A percentile compares a stretch with the other conserved stretches of the same genome.
Conservation (phyloP, 208 protist species). For the Trypanosomatidae sp. region DNA sequence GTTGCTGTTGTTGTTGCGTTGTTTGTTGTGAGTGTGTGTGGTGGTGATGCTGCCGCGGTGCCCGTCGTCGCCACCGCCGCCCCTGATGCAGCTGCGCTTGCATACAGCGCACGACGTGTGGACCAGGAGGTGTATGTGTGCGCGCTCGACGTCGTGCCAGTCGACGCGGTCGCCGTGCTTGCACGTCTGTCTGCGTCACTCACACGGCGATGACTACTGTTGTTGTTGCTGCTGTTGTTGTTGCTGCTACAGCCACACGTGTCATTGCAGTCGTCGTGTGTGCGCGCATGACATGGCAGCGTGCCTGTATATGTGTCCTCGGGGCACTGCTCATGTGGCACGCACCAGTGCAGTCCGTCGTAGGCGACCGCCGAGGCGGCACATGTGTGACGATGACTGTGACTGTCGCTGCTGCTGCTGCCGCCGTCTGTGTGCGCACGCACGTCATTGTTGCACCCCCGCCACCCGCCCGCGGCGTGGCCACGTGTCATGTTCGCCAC, state of each 20-base stretch:
- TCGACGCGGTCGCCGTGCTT: slow-evolving; percentile 3
- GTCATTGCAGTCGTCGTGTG: not conserved
- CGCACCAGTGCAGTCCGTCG: slow-evolving; percentile 48
- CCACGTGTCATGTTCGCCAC: not conserved
- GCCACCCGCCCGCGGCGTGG: not conserved
- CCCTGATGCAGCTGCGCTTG: too few species aligned
- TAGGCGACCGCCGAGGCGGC: not conserved
- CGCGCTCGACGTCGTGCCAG: not conserved
- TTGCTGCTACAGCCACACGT: not conserved
- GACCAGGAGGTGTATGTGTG: not conserved
- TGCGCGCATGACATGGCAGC: too few species aligned
- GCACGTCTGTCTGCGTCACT: slow-evolving; percentile 8
- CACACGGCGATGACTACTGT: not conserved
- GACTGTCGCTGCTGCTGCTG: too few species aligned
- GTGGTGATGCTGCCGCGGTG: not conserved
- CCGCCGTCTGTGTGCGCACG: too few species aligned
- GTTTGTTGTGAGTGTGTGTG: too few species aligned
- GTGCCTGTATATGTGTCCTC: slow-evolving; percentile 6
- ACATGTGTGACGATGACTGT: too few species aligned
- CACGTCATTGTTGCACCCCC: too few species aligned
- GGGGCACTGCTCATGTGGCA: slow-evolving; percentile 10
- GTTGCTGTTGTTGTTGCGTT: too few species aligned
- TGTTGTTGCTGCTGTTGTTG: not conserved
- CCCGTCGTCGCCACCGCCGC: not conserved
- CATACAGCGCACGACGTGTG: too few species aligned